These are phyloP conservation scores for Candida sanyiensis DNA, from an alignment of 805 yeast species.

Conservation along the genomic window DNA sequence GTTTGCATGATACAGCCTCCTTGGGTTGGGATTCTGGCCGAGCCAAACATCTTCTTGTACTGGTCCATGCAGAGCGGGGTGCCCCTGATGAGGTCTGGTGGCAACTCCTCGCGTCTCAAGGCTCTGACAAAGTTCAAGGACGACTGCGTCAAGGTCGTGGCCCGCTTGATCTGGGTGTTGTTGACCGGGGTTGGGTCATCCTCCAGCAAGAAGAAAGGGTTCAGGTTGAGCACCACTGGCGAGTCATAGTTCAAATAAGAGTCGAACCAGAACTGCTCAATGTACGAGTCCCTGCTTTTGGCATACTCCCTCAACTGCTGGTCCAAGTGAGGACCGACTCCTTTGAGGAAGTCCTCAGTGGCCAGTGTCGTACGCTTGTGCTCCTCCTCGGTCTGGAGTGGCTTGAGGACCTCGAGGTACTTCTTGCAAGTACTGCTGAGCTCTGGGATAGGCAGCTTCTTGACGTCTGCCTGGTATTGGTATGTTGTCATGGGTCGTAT, in stretches of 20 bases:
- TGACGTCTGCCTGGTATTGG: conserved; percentile 50
- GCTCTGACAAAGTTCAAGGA: conserved; percentile 78
- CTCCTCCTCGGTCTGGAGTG: conserved; percentile 75
- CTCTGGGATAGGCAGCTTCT: conserved; percentile 77
- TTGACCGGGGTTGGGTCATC: conserved; percentile 72
- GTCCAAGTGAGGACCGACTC: conserved; percentile 56
- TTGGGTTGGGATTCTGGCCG: conserved; percentile 78
- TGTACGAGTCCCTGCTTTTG: conserved; percentile 65
- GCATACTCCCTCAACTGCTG: conserved; percentile 56
- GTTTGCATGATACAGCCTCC: conserved; percentile 84
- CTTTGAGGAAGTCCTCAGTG: conserved; percentile 48
- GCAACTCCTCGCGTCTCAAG: conserved; percentile 64
- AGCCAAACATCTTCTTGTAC: conserved; percentile 79
- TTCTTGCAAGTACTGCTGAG: conserved; percentile 58
- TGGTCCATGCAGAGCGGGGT: conserved; percentile 87
- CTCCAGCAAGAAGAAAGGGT: conserved; percentile 84
- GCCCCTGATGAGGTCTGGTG: conserved; percentile 62
- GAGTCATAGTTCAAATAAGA: conserved; percentile 82
- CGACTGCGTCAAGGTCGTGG: conserved; percentile 72
- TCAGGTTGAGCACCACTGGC: conserved; percentile 85
- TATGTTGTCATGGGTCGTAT: conserved; percentile 38
- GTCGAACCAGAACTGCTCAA: conserved; percentile 94
- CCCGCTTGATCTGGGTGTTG: conserved; percentile 62
- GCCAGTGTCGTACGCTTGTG: conserved; percentile 55
- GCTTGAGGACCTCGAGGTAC: conserved; percentile 64